These are phyloP conservation scores for Gaeumannomyces tritici DNA, from an alignment of 2,329 filamentous ascomycete species.

Conservation along the genomic window DNA sequence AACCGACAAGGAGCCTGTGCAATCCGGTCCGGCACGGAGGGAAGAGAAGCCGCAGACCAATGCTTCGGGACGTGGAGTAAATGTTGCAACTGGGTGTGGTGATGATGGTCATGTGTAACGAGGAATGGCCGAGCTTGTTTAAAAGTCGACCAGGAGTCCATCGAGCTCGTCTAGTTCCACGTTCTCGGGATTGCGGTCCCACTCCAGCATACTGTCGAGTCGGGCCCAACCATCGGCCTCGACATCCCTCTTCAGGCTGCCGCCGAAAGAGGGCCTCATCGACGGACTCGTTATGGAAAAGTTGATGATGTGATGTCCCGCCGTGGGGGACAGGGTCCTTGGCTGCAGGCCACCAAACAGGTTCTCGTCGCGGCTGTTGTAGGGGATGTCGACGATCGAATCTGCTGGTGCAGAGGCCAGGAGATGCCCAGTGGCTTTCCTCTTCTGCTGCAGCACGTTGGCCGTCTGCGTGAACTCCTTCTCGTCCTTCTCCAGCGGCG, in stretches of 20 bases:
- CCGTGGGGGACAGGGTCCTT: constrained; percentile 6
- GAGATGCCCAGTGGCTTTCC: constrained; percentile 42
- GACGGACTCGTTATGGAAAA: constrained; percentile 44
- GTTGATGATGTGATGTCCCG: constrained; percentile 17
- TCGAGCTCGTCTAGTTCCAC: constrained; percentile 92
- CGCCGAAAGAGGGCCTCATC: constrained; percentile 37
- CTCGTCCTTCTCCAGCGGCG: constrained; percentile 87
- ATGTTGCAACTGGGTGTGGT: not conserved
- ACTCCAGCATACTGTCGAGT: constrained; percentile 36
- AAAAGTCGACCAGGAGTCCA: constrained; percentile 70
- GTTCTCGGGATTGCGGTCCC: constrained; percentile 71
- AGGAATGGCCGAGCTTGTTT: constrained; percentile 14
- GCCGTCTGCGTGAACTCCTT: constrained; percentile 96
- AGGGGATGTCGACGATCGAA: constrained; percentile 21
- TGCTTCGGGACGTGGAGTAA: not conserved
- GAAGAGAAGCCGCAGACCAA: not conserved
- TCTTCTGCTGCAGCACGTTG: constrained; percentile 66
- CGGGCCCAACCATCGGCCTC: constrained; percentile 31
- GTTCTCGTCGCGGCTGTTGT: constrained; percentile 33
- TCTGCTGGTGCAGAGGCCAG: constrained; percentile 18
- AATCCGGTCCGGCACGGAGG: not conserved
- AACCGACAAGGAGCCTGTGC: not conserved
- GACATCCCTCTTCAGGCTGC: constrained; percentile 30
- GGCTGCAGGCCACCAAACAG: constrained; percentile 40
- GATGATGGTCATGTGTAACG: not conserved